Evolutionary conservation across 768 basidiomycete species (phyloP).

Genomic region (Tricholoma matsutake): DNA sequence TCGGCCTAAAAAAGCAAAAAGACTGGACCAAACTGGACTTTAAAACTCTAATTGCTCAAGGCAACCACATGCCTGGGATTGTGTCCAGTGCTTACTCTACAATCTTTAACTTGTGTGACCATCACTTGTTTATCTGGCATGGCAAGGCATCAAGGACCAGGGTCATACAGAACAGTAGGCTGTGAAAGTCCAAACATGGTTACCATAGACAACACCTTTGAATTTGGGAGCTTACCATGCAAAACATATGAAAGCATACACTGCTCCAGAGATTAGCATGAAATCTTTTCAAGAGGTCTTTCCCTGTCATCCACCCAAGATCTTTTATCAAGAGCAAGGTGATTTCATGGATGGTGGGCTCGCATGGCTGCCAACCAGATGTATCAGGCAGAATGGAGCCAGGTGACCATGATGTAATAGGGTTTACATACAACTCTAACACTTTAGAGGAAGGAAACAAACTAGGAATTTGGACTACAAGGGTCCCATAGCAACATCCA

Average conservation of each 20-base stretch:
- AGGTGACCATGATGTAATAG: too few relatives aligned
- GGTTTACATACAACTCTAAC: too few relatives aligned
- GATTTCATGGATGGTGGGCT: too few relatives aligned
- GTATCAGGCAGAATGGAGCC: too few relatives aligned
- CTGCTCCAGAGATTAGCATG: background rate
- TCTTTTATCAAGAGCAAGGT: background rate
- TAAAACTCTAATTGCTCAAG: too few relatives aligned
- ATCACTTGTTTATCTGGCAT: background rate
- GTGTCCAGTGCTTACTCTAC: background rate
- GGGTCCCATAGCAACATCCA: too few relatives aligned
- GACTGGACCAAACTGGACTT: too few relatives aligned
- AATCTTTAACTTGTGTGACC: background rate
- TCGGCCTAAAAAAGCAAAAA: too few relatives aligned
- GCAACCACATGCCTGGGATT: background rate
- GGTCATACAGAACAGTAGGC: background rate
- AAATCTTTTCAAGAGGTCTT: background rate
- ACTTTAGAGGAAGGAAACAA: too few relatives aligned
- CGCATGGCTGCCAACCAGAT: too few relatives aligned
- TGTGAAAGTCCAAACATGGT: background rate
- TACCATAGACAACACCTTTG: background rate
- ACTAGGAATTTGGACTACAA: too few relatives aligned
- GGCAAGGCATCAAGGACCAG: background rate
- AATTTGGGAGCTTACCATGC: background rate
- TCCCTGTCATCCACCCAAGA: background rate
- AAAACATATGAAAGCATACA: background rate